Percentiles rank a stretch among this genome's conserved stretches.
Evolutionary conservation across 2,329 filamentous ascomycete genomes (phyloP).

Genomic region (Cadophora gregata): DNA sequence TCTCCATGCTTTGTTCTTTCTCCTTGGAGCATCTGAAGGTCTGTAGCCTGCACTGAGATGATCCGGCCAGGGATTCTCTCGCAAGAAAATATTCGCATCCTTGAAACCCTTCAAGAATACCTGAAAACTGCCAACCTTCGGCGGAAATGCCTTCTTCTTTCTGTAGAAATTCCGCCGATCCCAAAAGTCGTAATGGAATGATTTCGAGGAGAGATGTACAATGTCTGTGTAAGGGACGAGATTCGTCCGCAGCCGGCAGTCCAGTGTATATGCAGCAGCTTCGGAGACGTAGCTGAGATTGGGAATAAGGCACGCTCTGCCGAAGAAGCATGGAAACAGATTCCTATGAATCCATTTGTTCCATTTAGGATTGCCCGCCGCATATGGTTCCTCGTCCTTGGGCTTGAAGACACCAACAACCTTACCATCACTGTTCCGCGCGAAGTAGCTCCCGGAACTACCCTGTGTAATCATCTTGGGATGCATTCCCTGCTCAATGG

Average conservation of each 20-base stretch:
- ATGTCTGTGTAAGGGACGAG: conserved; percentile 97
- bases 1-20: conserved; percentile 76
- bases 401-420: conserved; percentile 98
- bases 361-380: conserved; percentile 97
- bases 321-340: conserved; percentile 96
- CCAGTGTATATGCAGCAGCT: conserved; percentile 93
- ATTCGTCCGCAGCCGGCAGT: conserved; percentile 86
- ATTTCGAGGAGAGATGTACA: conserved; percentile 91
- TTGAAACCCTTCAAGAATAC: conserved; percentile 97
- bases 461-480: conserved; percentile 97
- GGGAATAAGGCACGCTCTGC: conserved; percentile 90
- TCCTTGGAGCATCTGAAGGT: conserved; percentile 68
- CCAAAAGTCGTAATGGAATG: conserved; percentile 98
- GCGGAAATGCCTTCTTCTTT: conserved; percentile 83
- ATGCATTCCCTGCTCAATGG: conserved; percentile 89
- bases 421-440: conserved; percentile 87
- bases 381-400: conserved; percentile 98
- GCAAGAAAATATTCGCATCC: conserved; percentile 93
- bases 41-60: conserved; percentile 71
- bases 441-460: conserved; percentile 98
- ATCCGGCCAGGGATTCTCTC: conserved; percentile 97
- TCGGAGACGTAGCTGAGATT: conserved; percentile 98
- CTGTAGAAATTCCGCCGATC: conserved; percentile 86
- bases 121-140: conserved; percentile 95
- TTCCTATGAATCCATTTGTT: conserved; percentile 99